Evolutionary conservation across 1,284 basidiomycete species (phyloP).

Genomic region (Fomitopsis betulina): DNA sequence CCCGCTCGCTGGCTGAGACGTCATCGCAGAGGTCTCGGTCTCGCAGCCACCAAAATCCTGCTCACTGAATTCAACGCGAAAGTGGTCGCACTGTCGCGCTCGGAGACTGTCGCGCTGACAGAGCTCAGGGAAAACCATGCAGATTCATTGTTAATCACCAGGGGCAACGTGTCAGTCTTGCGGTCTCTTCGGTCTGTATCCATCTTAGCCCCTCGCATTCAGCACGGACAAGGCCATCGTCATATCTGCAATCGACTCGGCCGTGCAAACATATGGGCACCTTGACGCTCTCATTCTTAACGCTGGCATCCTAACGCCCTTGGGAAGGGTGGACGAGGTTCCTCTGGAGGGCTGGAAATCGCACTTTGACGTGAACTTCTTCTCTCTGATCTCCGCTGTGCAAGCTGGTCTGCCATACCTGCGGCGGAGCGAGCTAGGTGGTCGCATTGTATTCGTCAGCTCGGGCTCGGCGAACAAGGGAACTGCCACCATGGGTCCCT

Average conservation of each 20-base stretch:
- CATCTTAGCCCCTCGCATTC: constrained; percentile 16
- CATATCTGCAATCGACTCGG: constrained; percentile 42
- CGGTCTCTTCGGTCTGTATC: constrained; percentile 11
- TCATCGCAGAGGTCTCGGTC: constrained; percentile 72
- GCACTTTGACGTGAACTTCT: constrained; percentile 81
- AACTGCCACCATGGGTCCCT: constrained; percentile 70
- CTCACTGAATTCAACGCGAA: constrained; percentile 55
- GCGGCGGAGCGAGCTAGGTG: constrained; percentile 54
- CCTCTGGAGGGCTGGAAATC: constrained; percentile 50
- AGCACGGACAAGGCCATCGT: constrained; percentile 60
- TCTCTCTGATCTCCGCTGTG: constrained; percentile 70
- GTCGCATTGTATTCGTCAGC: constrained; percentile 74
- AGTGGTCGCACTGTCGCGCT: constrained; percentile 76
- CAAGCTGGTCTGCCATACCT: constrained; percentile 64
- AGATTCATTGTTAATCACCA: constrained; percentile 45
- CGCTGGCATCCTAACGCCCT: constrained; percentile 63
- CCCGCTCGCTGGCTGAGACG: constrained; percentile 9
- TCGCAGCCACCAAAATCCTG: constrained; percentile 64
- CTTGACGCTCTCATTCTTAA: constrained; percentile 80
- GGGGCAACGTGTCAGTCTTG: constrained; percentile 69
- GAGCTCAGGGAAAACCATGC: constrained; percentile 44
- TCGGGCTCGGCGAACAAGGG: constrained; percentile 75
- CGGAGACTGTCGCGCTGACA: constrained; percentile 57
- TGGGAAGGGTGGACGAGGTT: constrained; percentile 36
- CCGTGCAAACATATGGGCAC: constrained; percentile 46